These are phyloP conservation scores for Phytophthora citricola DNA, from an alignment of 352 stramenopile genomes.

Conservation along the genomic window DNA sequence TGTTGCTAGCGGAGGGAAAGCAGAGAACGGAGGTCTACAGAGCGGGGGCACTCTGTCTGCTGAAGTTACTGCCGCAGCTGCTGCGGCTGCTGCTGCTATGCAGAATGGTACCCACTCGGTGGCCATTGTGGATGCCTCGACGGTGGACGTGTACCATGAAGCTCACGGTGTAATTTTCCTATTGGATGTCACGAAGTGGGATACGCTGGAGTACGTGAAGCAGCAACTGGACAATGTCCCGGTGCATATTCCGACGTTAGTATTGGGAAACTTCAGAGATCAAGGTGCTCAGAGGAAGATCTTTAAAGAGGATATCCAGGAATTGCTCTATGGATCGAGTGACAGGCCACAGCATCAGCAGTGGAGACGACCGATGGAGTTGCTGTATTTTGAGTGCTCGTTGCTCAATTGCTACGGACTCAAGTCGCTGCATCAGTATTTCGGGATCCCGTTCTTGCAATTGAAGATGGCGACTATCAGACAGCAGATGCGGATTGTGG, in stretches of 20 bases:
- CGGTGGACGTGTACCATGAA: conserved; percentile 91
- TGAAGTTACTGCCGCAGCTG: conserved; percentile 32
- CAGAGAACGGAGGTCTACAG: conserved; percentile 28
- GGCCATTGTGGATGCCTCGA: conserved; percentile 81
- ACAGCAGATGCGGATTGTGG: conserved; percentile 78
- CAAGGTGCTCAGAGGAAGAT: conserved; percentile 73
- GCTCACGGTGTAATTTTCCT: conserved; percentile 91
- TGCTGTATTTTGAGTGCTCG: conserved; percentile 88
- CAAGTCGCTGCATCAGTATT: conserved; percentile 86
- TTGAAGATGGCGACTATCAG: conserved; percentile 80
- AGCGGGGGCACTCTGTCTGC: conserved; percentile 26
- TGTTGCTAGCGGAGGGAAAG: background rate
- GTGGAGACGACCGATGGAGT: conserved; percentile 58
- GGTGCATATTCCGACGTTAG: conserved; percentile 77
- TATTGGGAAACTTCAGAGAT: conserved; percentile 87
- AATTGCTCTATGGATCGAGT: conserved; percentile 65
- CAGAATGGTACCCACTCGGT: conserved; percentile 61
- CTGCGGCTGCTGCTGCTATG: conserved; percentile 12
- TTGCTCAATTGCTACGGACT: conserved; percentile 87
- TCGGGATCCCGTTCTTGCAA: conserved; percentile 85
- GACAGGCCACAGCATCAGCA: conserved; percentile 41
- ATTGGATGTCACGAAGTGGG: conserved; percentile 82
- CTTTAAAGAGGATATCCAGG: conserved; percentile 87
- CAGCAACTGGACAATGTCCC: conserved; percentile 76
- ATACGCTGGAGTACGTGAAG: conserved; percentile 87